A percentile compares a stretch with the other conserved stretches of the same genome.
Conservation (phyloP, 1,284 basidiomycete species). For the Hymenochaete sp. region DNA sequence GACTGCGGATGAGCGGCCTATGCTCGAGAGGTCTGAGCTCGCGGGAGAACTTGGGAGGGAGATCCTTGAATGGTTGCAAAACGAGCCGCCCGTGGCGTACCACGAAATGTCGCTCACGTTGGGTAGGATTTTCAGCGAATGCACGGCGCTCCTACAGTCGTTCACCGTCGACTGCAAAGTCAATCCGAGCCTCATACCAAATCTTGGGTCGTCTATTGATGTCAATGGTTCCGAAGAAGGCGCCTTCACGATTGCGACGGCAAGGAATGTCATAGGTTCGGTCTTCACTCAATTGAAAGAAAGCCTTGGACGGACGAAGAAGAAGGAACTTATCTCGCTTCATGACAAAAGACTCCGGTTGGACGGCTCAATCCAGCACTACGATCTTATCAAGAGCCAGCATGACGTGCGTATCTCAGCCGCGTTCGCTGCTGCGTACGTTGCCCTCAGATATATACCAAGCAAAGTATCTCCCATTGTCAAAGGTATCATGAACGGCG, state of each 20-base stretch:
- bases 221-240: constrained; percentile 54
- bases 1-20: neutral
- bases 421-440: constrained; percentile 84
- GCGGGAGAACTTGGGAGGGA: constrained; percentile 59
- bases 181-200: constrained; percentile 70
- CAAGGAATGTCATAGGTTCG: constrained; percentile 60
- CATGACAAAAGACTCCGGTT: constrained; percentile 73
- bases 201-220: constrained; percentile 73
- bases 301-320: constrained; percentile 64
- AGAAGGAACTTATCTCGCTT: constrained; percentile 67
- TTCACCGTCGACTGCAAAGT: constrained; percentile 86
- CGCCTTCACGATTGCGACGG: constrained; percentile 78
- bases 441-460: constrained; percentile 77
- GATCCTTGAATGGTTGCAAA: constrained; percentile 69
- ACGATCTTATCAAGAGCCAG: constrained; percentile 75
- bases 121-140: constrained; percentile 75
- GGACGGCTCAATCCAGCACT: constrained; percentile 72
- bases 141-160: constrained; percentile 67
- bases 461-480: constrained; percentile 95
- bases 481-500: constrained; percentile 94
- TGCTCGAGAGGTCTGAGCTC: constrained; percentile 9
- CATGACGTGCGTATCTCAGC: constrained; percentile 87
- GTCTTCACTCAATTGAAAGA: constrained; percentile 74
- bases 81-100: constrained; percentile 70
- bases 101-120: constrained; percentile 87